Base-by-base conservation (phyloP, 2,329 filamentous ascomycete genomes). In the Pseudocercospora fijiensis region DNA sequence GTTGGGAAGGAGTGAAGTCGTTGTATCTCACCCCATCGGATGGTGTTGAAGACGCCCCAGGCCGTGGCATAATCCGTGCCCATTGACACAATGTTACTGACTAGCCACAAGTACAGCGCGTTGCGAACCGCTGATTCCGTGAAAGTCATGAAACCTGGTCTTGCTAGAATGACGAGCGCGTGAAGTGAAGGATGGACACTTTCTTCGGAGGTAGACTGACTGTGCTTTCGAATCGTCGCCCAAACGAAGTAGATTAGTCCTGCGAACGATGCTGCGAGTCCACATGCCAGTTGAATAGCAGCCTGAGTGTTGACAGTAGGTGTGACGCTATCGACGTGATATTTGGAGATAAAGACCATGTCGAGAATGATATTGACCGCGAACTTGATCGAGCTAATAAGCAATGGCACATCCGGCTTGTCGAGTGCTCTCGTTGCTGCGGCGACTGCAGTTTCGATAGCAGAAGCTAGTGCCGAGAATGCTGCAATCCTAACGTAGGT, bases 41-140 rank as follows among this genome's bases (percentile, higher is more conserved):
- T 91, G 0, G 88, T 91, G 61, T 84, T 89, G 77, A 92, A 92
- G 9, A 91, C 80, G 1, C 88, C 86, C 88, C 88, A 92, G 0
- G 88, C 87, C 0, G 88, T 91, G 0, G 88, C 86, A 73, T 91
- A 91, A 6, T 85, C 82, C 0, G 78, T 76, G 0, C 88, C 88
- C 63, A 91, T 79, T 0, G 82, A 77, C 0, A 91, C 82, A 18
- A 92, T 88, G 4, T 82, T 85, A 58, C 78, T 82, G 0, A 91
- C 82, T 0, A 91, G 79, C 88, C 88, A 91, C 0, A 91, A 82
- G 64, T 91, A 91, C 0, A 92, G 78, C 0, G 86, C 81, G 65
- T 91, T 92, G 6, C 89, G 81, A 3, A 90, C 76, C 0, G 85
- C 86, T 0, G 88, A 90, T 71, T 91, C 89, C 6, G 76, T 52